Evolutionary conservation across 768 basidiomycete genomes (phyloP), one percentile per base, ranked within the genome.

Genomic region (Amanita exitialis): DNA sequence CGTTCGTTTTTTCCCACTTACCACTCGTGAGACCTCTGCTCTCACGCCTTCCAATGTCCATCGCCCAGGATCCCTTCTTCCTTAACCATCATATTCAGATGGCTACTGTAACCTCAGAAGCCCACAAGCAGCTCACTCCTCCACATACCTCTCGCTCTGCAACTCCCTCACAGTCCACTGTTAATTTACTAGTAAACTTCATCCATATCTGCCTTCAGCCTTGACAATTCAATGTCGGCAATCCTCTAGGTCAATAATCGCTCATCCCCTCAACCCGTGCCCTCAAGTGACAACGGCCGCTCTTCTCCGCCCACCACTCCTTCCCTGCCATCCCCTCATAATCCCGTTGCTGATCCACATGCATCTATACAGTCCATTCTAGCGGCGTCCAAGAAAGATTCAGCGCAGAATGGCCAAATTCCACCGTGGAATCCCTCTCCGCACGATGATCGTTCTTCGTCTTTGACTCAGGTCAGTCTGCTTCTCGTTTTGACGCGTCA

Each of bases 301-400:
- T 35, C 54, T 56, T 28, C 21, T 42, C 30, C 43, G 7, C 34
- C 52, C 6, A 30, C 45, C 18, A 32, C 44, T 27, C 46, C 65
- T 25, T 56, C 57, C 27, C 43, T 59, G 6, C 45, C 58, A 9
- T 58, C 62, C 8, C 59, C 62, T n/a, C 47, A 36, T 35, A 58
- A 64, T 45, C 54, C 65, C 27, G 42, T 64, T 18, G 53, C 68
- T n/a, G 73, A 72, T 57, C 72, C 71, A 43, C 71, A 68, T 64
- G 70, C 66, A 23, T 75, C 70, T 47, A 68, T 74, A 46, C 74
- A 76, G 52, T 75, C 76, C 44, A 75, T 78, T 52, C 63, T 80
- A 57, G 73, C 76, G 13, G 75, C 80, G 25, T 54, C 78, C 62
- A 65, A 72, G 67, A 62, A 73, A 63, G 59, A 75, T 61, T 43